phyloP scores from a whole-genome alignment of 306 rosid species.

The Cucumis melo region DNA sequence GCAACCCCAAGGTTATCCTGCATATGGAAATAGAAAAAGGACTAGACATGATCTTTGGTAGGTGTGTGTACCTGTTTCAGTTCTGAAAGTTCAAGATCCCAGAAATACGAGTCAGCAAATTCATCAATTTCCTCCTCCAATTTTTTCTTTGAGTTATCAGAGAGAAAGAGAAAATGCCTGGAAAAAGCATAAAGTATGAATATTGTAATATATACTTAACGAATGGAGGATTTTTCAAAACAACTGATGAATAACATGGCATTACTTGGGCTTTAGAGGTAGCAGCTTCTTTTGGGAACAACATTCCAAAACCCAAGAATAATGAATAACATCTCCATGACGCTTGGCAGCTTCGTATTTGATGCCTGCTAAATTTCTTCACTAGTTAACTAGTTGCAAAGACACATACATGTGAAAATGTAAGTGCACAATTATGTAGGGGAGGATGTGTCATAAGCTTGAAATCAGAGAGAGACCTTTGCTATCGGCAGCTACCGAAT shows the following conservation, averaged over 20 bases:
- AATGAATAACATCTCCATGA: slow-evolving; percentile 69
- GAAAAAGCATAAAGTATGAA: not conserved
- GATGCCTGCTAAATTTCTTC: slow-evolving; percentile 44
- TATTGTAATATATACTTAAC: not conserved
- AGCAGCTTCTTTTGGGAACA: slow-evolving; percentile 52
- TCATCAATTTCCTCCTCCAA: slow-evolving; percentile 74
- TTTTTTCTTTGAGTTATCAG: slow-evolving; percentile 58
- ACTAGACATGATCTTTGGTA: not conserved
- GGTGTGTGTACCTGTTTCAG: slow-evolving; percentile 46
- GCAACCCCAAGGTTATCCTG: not conserved
- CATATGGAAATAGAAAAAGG: not conserved
- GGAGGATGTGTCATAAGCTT: not conserved
- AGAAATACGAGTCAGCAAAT: slow-evolving; percentile 71
- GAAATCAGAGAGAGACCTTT: slow-evolving; percentile 41
- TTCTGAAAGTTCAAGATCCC: slow-evolving; percentile 61
- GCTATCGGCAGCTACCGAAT: slow-evolving; percentile 78
- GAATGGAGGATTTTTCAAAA: not conserved
- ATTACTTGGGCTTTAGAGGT: slow-evolving; percentile 57
- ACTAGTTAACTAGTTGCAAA: slow-evolving; percentile 1
- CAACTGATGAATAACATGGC: not conserved
- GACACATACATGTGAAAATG: not conserved
- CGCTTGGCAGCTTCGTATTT: slow-evolving; percentile 75
- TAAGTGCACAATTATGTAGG: not conserved
- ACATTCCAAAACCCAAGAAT: slow-evolving; percentile 68
- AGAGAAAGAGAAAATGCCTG: slow-evolving; percentile 69